Percentiles rank a stretch among this genome's conserved stretches.
phyloP scores from a whole-genome alignment of 1,139 yeast species.

The Debaryomyces sp. region DNA sequence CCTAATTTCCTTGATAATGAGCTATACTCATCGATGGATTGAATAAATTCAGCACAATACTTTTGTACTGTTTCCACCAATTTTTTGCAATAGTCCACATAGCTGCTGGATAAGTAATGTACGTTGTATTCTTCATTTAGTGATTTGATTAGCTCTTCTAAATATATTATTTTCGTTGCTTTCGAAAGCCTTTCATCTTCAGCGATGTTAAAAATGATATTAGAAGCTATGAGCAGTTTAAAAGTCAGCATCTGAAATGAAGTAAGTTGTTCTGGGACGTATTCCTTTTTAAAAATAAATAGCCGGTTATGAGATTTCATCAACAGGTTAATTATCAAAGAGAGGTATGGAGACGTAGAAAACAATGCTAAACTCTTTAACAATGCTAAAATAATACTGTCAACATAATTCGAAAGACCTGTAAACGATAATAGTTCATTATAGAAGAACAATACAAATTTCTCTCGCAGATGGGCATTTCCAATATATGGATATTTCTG shows the following conservation, averaged over 20 bases:
- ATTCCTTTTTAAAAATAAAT: constrained; percentile 20
- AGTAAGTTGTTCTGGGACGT: constrained; percentile 22
- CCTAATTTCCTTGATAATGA: constrained; percentile 34
- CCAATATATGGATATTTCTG: constrained; percentile 48
- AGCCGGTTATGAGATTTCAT: constrained; percentile 20
- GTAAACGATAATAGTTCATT: constrained; percentile 28
- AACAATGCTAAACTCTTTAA: constrained; percentile 29
- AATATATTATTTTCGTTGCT: constrained; percentile 19
- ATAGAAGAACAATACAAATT: constrained; percentile 34
- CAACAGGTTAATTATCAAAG: constrained; percentile 25
- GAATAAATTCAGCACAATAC: constrained; percentile 20
- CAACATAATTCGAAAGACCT: constrained; percentile 24
- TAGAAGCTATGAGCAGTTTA: constrained; percentile 23
- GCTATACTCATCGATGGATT: constrained; percentile 19
- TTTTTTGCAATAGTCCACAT: constrained; percentile 33
- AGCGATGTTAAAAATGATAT: constrained; percentile 25
- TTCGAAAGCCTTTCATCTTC: constrained; percentile 14
- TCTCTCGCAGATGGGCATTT: constrained; percentile 38
- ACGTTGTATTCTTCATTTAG: constrained; percentile 33
- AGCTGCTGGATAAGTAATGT: constrained; percentile 26
- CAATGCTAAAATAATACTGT: constrained; percentile 24
- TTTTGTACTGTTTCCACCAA: constrained; percentile 28
- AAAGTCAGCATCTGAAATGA: constrained; percentile 22
- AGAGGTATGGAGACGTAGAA: constrained; percentile 29
- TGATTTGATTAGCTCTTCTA: constrained; percentile 26